Evolutionary conservation across 805 yeast genomes (phyloP), one percentile per base, ranked within the genome.

Genomic region (Lipomyces orientalis): DNA sequence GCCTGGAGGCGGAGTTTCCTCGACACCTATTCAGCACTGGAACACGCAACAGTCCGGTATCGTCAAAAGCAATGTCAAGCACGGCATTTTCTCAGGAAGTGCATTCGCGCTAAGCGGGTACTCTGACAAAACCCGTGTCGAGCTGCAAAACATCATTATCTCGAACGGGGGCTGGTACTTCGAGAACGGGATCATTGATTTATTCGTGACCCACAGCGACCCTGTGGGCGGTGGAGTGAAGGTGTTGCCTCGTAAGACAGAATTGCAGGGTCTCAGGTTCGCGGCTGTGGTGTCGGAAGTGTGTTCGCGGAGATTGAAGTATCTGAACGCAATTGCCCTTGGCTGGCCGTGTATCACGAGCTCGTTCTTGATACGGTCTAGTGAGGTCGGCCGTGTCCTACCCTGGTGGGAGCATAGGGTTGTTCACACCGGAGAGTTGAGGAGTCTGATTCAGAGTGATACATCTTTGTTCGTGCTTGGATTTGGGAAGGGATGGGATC

Each of bases 311-410:
- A 59, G 62, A 43, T 34, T 54, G 34, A 73, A 73, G 61, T 67
- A 65, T 19, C 43, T 62, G 61, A 68, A 70, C 16, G 73, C 73
- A 25, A 46, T 65, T 14, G 69, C 73, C 14, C 59, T 73, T 25
- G 74, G 74, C 33, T 61, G 64, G 62, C 75, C 75, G n/a, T 71
- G 75, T 49, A 22, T 73, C 19, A 19, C 64, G 10, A 46, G 60
- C 10, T 35, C 64, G 35, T 71, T 69, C 58, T 57, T 72, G n/a
- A 33, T 54, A 14, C 52, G 37, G 39, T 35, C 67, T 16, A 51
- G 60, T 8, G 52, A 22, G 49, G 35, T 4, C 10, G 58, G 65
- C 16, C 22, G 35, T 58, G 19, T 72, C 37, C 43, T 46, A 43
- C 61, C 60, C 34, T 70, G 73, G 74, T 35, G 54, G 54, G 64